These are phyloP conservation scores for Wickerhamomyces pijperi DNA, from an alignment of 805 yeast genomes.

Conservation along the genomic window DNA sequence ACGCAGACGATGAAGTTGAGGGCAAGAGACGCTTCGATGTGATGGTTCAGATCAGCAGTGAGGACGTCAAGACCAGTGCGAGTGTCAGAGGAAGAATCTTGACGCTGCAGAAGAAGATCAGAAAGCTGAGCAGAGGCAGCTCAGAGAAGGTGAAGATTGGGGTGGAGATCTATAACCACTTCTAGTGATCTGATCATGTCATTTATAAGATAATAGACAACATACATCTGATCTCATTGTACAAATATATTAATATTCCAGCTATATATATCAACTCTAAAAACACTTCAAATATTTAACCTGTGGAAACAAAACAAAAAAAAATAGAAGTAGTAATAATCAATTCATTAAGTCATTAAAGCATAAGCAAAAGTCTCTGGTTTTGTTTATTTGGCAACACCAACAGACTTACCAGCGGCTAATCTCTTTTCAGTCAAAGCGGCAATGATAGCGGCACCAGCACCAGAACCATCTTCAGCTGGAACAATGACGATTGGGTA, in stretches of 20 bases:
- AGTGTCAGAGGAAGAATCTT: slow-evolving; percentile 48
- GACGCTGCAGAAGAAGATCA: slow-evolving; percentile 47
- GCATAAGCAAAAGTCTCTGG: too few relatives aligned
- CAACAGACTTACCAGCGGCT: slow-evolving; percentile 58
- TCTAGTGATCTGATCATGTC: background rate
- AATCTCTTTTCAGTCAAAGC: slow-evolving; percentile 82
- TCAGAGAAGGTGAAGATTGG: slow-evolving; percentile 40
- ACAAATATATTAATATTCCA: background rate
- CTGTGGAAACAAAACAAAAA: background rate
- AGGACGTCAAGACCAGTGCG: slow-evolving; percentile 47
- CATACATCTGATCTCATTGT: background rate
- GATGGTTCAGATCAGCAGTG: slow-evolving; percentile 33
- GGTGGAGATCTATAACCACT: slow-evolving; percentile 30
- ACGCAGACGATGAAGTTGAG: slow-evolving; percentile 18
- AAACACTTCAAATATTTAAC: too few relatives aligned
- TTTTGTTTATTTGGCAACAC: slow-evolving; percentile 23
- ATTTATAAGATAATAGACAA: background rate
- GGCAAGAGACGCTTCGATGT: slow-evolving; percentile 27
- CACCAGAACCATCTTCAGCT: slow-evolving; percentile 98
- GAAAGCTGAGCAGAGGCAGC: slow-evolving; percentile 40
- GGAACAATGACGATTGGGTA: slow-evolving; percentile 81
- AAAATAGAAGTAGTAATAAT: too few relatives aligned
- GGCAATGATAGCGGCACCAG: slow-evolving; percentile 97
- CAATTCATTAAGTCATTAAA: slow-evolving; percentile 1
- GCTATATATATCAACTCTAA: background rate